These are phyloP conservation scores for Papiliotrema nemorosa DNA, from an alignment of 1,284 basidiomycete genomes.

Conservation along the genomic window DNA sequence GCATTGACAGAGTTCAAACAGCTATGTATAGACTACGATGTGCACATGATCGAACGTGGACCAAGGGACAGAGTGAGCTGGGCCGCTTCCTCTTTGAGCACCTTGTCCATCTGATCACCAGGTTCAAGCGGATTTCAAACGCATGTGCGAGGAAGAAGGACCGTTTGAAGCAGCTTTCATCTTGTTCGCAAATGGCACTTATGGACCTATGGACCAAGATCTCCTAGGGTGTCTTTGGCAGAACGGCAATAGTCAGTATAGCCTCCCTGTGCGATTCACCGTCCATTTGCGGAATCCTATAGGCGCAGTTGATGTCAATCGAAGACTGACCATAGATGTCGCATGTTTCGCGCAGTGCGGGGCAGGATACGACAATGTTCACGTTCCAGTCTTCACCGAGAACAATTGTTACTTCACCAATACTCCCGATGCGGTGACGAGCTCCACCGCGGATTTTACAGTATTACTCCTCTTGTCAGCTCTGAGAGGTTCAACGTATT, in stretches of 20 bases:
- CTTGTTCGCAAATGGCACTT: conserved; percentile 17
- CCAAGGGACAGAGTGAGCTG: conserved; percentile 9
- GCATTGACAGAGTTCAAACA: conserved; percentile 16
- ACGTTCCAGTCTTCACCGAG: conserved; percentile 9
- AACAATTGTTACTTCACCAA: conserved; percentile 16
- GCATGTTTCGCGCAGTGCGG: conserved; percentile 17
- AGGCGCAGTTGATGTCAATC: too few relatives aligned
- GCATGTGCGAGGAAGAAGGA: conserved; percentile 9
- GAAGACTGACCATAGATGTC: too few relatives aligned
- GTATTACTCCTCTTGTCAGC: conserved; percentile 11
- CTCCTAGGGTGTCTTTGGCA: conserved; percentile 16
- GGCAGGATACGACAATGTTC: conserved; percentile 21
- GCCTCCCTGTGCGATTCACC: not conserved
- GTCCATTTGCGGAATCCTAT: conserved; percentile 4
- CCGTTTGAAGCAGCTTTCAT: conserved; percentile 21
- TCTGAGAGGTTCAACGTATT: conserved; percentile 13
- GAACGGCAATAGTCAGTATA: conserved; percentile 15
- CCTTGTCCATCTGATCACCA: conserved; percentile 1
- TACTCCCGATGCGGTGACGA: conserved; percentile 15
- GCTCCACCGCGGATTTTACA: conserved; percentile 15
- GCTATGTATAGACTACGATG: conserved; percentile 14
- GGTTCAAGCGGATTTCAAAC: conserved; percentile 6
- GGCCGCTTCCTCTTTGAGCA: not conserved
- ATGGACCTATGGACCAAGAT: conserved; percentile 20
- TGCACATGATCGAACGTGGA: conserved; percentile 16